Percentiles rank a stretch among this genome's conserved stretches.
Evolutionary conservation across 345 rosid species (phyloP).

Genomic region (Lenwebbia sp.): DNA sequence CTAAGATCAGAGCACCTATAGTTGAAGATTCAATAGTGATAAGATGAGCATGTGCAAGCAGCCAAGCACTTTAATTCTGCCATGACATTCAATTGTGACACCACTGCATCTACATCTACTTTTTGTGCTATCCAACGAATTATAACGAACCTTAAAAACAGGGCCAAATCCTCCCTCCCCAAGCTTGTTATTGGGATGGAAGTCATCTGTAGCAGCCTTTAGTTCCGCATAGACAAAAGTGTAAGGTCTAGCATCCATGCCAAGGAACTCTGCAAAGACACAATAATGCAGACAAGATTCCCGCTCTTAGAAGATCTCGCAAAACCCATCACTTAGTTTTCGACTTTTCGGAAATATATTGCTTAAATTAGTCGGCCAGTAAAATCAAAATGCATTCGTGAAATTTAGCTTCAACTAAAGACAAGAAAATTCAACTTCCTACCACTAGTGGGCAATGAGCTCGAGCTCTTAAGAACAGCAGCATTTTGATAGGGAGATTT

Average conservation of each 20-base stretch:
- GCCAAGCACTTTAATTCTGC: neutral
- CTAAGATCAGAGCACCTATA: neutral
- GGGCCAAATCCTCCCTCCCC: constrained; percentile 93
- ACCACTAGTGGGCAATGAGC: neutral
- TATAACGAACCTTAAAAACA: constrained; percentile 18
- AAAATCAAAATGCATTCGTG: neutral
- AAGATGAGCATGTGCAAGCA: neutral
- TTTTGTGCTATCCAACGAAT: neutral
- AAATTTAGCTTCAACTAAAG: neutral
- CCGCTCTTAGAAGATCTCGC: fast-evolving
- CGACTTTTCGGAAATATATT: neutral
- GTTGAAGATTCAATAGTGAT: neutral
- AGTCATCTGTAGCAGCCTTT: constrained; percentile 53
- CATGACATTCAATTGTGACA: neutral
- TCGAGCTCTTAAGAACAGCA: neutral
- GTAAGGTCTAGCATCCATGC: constrained; percentile 39
- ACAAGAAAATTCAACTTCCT: neutral
- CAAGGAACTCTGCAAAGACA: constrained; percentile 25
- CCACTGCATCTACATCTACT: fast-evolving
- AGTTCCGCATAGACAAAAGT: constrained; percentile 55
- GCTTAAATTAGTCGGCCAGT: neutral
- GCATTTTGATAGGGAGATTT: neutral
- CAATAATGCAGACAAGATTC: neutral
- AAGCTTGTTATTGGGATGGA: constrained; percentile 48
- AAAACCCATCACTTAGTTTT: neutral